These are phyloP conservation scores for Nakataea oryzae DNA, from an alignment of 2,329 filamentous ascomycete species.

Conservation along the genomic window DNA sequence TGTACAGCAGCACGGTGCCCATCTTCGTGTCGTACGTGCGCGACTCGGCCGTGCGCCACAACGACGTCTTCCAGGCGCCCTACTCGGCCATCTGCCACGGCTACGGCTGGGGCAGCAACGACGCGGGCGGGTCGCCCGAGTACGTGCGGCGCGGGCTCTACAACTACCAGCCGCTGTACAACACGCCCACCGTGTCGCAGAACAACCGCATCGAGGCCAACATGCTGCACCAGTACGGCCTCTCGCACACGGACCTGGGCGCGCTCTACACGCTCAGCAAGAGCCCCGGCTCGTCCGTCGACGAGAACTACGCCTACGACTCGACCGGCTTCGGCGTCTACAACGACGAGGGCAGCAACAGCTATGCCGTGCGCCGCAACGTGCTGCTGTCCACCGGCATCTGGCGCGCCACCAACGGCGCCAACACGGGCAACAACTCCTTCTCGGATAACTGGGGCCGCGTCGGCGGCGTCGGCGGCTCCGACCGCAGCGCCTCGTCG, in stretches of 20 bases:
- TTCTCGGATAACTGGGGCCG: not conserved
- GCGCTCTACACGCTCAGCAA: conserved; percentile 7
- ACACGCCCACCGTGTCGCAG: conserved; percentile 5
- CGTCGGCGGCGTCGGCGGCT: not conserved
- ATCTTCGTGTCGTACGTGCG: conserved; percentile 7
- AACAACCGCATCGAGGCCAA: conserved; percentile 6
- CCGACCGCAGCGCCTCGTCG: not conserved
- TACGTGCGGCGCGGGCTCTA: conserved; percentile 7
- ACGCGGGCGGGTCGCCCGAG: conserved; percentile 6
- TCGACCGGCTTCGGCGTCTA: conserved; percentile 3
- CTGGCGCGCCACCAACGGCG: not conserved
- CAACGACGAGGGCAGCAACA: conserved; percentile 6
- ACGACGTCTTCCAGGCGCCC: conserved; percentile 5
- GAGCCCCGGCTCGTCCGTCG: conserved; percentile 1
- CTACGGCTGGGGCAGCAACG: conserved; percentile 8
- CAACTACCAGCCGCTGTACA: conserved; percentile 7
- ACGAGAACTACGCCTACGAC: conserved; percentile 7
- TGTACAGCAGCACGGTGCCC: conserved; percentile 5
- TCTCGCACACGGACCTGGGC: conserved; percentile 7
- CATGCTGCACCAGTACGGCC: conserved; percentile 6
- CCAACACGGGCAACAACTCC: not conserved
- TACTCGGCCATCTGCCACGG: conserved; percentile 3
- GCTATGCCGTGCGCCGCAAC: not conserved
- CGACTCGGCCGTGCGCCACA: conserved; percentile 5
- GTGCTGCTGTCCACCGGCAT: not conserved